These are phyloP conservation scores for Cryptosporidium parvum DNA, from an alignment of 169 alveolate species.

Conservation along the genomic window DNA sequence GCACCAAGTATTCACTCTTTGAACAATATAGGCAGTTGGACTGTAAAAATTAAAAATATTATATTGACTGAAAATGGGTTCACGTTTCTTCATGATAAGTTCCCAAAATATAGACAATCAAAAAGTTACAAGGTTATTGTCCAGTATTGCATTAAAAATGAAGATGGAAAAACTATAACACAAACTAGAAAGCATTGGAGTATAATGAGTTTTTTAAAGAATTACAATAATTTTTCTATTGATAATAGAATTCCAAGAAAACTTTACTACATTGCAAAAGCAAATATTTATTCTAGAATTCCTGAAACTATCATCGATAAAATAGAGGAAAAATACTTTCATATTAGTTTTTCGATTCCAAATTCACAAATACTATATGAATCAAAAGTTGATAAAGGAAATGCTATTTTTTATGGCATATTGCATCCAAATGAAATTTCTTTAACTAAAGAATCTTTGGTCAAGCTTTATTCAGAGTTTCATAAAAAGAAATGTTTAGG, in stretches of 20 bases:
- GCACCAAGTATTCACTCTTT: background rate
- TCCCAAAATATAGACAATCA: slow-evolving; percentile 14
- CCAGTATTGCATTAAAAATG: slow-evolving; percentile 31
- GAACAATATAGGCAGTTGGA: slow-evolving; percentile 35
- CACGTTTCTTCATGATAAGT: slow-evolving; percentile 9
- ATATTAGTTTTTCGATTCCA: background rate
- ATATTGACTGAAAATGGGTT: slow-evolving; percentile 32
- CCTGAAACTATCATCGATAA: slow-evolving; percentile 23
- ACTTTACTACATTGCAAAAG: slow-evolving; percentile 5
- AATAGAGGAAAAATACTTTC: background rate
- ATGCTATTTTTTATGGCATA: slow-evolving; percentile 9
- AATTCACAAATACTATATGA: background rate
- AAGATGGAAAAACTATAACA: background rate
- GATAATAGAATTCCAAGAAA: background rate
- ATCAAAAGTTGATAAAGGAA: background rate
- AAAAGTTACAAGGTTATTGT: slow-evolving; percentile 5
- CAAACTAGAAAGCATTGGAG: slow-evolving; percentile 27
- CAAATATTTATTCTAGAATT: slow-evolving; percentile 52
- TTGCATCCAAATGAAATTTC: background rate
- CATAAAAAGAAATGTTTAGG: background rate
- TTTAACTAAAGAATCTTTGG: background rate
- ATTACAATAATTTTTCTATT: background rate
- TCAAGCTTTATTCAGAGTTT: background rate
- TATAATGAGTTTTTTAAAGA: slow-evolving; percentile 2
- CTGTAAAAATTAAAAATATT: background rate